Evolutionary conservation across 768 basidiomycete genomes (phyloP), one percentile per base, ranked within the genome.

Genomic region (Hysterangium stoloniferum): DNA sequence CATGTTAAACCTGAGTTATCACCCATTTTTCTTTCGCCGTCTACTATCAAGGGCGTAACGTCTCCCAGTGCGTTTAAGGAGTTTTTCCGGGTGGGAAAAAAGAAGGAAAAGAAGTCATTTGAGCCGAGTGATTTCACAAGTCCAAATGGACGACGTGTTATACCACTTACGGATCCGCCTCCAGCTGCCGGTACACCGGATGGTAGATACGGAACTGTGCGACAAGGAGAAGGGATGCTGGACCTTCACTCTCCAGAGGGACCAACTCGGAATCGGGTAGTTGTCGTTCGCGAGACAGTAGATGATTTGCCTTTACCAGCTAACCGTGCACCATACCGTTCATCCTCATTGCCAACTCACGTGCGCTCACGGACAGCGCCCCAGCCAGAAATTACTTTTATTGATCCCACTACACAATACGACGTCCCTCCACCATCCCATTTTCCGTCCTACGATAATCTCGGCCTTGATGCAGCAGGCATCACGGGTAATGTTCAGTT

Each of bases 381-480:
- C 17, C 34, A 48, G 7, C 19, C 52, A 29, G 44, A 37, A 20
- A 40, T 34, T 11, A 19, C 33, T 7, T 72, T 85, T 48, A 80
- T 90, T 57, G 88, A 91, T 65, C 88, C 88, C 9, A 91, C 88
- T 22, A 89, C 90, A 59, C 76, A 76, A 22, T 87, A 91, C 31
- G 88, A 91, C 60, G 61, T 90, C 29, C 88, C 88, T 0, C 80
- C 74, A 4, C 82, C 79, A 6, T 78, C 82, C 29, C 52, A 36
- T 35, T 45, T 33, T 22, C 52, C 52, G 13, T 45, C 42, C 15
- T 52, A 46, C 45, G 31, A 19, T 15, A 29, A 48, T 33, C 24
- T 52, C 19, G 29, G 36, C 12, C 32, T 58, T 52, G 46, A 51
- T 40, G 37, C 57, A 33, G 44, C 55, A 50, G 55, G 54, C 48